Evolutionary conservation across 2,329 filamentous ascomycete genomes (phyloP).

Genomic region (Cadophora sp.): DNA sequence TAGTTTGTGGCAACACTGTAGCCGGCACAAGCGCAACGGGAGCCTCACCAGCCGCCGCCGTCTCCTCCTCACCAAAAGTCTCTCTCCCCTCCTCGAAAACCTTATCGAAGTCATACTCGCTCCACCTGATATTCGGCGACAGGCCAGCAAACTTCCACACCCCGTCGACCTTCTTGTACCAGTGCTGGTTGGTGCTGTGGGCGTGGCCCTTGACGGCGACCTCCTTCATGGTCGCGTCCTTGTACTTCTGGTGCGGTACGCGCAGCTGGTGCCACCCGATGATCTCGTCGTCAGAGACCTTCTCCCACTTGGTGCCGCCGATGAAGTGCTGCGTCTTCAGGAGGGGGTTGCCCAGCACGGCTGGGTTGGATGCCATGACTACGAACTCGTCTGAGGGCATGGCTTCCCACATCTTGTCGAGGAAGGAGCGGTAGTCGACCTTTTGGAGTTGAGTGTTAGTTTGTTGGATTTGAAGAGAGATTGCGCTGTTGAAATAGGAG

Average conservation of each 20-base stretch:
- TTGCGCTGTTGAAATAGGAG: no score
- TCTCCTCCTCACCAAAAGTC: constrained; percentile 20
- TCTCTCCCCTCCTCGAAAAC: constrained; percentile 34
- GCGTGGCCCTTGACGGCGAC: constrained; percentile 62
- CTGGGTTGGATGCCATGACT: constrained; percentile 60
- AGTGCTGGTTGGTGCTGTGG: constrained; percentile 59
- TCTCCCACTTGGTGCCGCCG: constrained; percentile 63
- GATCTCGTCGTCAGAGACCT: constrained; percentile 61
- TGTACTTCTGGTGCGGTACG: constrained; percentile 63
- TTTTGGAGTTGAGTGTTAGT: constrained; percentile 42
- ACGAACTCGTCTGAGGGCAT: constrained; percentile 68
- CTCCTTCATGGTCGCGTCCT: constrained; percentile 52
- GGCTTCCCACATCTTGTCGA: constrained; percentile 64
- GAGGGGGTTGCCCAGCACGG: constrained; percentile 65
- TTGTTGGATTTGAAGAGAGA: background rate
- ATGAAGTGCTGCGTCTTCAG: constrained; percentile 71
- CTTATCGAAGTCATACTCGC: constrained; percentile 36
- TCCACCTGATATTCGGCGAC: constrained; percentile 33
- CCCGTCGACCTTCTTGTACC: constrained; percentile 63
- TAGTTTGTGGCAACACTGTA: constrained; percentile 4
- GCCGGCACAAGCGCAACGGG: background rate
- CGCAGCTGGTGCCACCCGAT: constrained; percentile 64
- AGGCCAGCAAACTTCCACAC: constrained; percentile 44
- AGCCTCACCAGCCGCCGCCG: constrained; percentile 1
- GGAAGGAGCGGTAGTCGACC: constrained; percentile 74